A percentile compares a stretch with the other conserved stretches of the same genome.
These are phyloP conservation scores for Coelastrella sp. DNA, from an alignment of 139 green algal genomes.

Conservation along the genomic window DNA sequence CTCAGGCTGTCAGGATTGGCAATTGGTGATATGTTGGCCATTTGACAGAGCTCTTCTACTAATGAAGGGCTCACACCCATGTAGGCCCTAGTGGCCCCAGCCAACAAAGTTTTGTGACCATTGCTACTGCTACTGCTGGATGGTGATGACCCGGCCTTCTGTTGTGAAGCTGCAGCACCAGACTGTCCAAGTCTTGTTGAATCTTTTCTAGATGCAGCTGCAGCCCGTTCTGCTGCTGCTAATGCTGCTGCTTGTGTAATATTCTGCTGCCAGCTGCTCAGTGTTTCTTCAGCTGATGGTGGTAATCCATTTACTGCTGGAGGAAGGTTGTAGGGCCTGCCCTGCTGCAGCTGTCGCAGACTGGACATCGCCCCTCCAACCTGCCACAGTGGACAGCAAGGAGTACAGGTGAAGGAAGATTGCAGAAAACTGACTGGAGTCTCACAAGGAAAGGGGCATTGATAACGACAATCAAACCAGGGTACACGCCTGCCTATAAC, in stretches of 20 bases:
- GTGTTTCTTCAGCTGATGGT: constrained; percentile 47
- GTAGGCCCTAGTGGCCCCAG: constrained; percentile 66
- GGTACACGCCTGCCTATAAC: too few species aligned
- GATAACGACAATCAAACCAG: too few species aligned
- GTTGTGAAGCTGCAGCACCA: not conserved
- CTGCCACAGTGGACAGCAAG: constrained; percentile 43
- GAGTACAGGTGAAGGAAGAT: not conserved
- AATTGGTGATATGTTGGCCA: constrained; percentile 44
- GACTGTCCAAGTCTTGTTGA: not conserved
- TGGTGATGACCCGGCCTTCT: too few species aligned
- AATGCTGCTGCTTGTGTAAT: constrained; percentile 59
- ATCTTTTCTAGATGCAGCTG: not conserved
- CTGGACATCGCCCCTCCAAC: constrained; percentile 78
- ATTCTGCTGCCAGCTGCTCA: constrained; percentile 57
- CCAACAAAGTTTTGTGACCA: constrained; percentile 19
- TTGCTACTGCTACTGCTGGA: not conserved
- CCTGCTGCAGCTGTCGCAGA: constrained; percentile 77
- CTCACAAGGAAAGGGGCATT: not conserved
- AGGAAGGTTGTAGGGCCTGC: constrained; percentile 72
- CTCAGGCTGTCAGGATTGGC: constrained; percentile 30
- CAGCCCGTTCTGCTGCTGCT: constrained; percentile 38
- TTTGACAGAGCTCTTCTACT: constrained; percentile 66
- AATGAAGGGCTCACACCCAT: constrained; percentile 77
- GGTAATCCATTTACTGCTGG: constrained; percentile 67
- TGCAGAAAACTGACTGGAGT: not conserved